A percentile compares a stretch with the other conserved stretches of the same genome.
Evolutionary conservation across 2,329 filamentous ascomycete species (phyloP).

Genomic region (Penicillium expansum): DNA sequence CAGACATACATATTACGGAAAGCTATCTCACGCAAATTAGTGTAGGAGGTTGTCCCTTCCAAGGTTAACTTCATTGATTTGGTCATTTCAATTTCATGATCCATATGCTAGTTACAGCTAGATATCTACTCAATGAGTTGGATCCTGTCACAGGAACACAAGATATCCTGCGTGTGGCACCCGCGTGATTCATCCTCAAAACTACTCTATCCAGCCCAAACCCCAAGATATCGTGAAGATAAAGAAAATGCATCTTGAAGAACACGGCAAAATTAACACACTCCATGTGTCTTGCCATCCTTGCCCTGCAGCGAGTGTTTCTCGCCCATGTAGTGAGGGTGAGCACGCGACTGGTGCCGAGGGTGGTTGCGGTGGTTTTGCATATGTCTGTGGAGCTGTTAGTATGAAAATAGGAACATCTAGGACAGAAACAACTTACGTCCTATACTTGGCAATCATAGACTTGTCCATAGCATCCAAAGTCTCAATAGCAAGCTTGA

Average conservation of each 20-base stretch:
- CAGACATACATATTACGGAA: too few species aligned
- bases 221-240: background rate
- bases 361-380: slow-evolving; percentile 54
- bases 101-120: background rate
- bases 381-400: slow-evolving; percentile 44
- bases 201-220: background rate
- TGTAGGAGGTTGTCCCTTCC: background rate
- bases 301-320: slow-evolving; percentile 86
- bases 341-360: slow-evolving; percentile 51
- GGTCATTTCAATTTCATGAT: background rate
- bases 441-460: slow-evolving; percentile 65
- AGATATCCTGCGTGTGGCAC: background rate
- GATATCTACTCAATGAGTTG: background rate
- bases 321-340: slow-evolving; percentile 63
- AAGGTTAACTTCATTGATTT: background rate
- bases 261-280: slow-evolving; percentile 59
- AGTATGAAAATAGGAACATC: background rate
- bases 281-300: slow-evolving; percentile 82
- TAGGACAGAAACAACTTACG: slow-evolving; percentile 46
- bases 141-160: background rate
- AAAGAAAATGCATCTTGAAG: background rate
- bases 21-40: background rate
- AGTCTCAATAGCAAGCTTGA: slow-evolving; percentile 71
- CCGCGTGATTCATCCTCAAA: background rate
- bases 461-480: slow-evolving; percentile 73